Conservation (phyloP, 352 stramenopile genomes). For the Phytopythium aichiense region DNA sequence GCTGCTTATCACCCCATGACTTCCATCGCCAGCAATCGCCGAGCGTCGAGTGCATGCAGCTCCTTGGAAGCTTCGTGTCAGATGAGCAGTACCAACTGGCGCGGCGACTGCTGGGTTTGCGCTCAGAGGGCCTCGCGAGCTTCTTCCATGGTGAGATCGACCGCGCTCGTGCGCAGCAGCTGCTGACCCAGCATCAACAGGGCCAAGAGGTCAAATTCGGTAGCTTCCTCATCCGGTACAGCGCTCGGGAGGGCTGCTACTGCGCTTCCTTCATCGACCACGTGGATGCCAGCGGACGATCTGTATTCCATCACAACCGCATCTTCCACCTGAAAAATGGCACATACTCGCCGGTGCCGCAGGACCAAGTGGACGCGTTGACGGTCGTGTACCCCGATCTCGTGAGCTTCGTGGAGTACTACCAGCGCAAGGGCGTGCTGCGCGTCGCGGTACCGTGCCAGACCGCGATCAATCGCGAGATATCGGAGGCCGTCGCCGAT, state of each 20-base stretch:
- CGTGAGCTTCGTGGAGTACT: constrained; percentile 73
- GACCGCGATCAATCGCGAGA: constrained; percentile 51
- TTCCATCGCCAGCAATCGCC: constrained; percentile 37
- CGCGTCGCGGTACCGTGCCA: constrained; percentile 41
- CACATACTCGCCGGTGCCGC: constrained; percentile 56
- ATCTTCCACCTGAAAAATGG: constrained; percentile 65
- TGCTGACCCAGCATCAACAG: constrained; percentile 22
- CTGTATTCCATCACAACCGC: constrained; percentile 64
- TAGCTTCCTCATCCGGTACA: constrained; percentile 79
- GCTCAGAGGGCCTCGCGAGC: constrained; percentile 54
- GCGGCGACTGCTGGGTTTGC: constrained; percentile 45
- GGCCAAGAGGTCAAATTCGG: constrained; percentile 18
- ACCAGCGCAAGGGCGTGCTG: constrained; percentile 65
- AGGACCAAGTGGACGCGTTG: constrained; percentile 40
- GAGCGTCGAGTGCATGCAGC: constrained; percentile 48
- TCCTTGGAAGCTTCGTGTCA: constrained; percentile 42
- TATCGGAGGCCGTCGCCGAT: constrained; percentile 21
- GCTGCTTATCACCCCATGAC: neutral
- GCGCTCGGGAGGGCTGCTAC: constrained; percentile 50
- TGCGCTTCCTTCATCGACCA: constrained; percentile 67
- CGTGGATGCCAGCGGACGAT: constrained; percentile 27
- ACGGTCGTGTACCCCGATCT: constrained; percentile 62
- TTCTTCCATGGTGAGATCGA: constrained; percentile 79
- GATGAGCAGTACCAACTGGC: constrained; percentile 74
- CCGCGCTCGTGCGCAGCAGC: constrained; percentile 39